Percentiles rank a stretch among this genome's conserved stretches.
Conservation (phyloP, 352 stramenopile genomes). For the Phytophthora foliorum region DNA sequence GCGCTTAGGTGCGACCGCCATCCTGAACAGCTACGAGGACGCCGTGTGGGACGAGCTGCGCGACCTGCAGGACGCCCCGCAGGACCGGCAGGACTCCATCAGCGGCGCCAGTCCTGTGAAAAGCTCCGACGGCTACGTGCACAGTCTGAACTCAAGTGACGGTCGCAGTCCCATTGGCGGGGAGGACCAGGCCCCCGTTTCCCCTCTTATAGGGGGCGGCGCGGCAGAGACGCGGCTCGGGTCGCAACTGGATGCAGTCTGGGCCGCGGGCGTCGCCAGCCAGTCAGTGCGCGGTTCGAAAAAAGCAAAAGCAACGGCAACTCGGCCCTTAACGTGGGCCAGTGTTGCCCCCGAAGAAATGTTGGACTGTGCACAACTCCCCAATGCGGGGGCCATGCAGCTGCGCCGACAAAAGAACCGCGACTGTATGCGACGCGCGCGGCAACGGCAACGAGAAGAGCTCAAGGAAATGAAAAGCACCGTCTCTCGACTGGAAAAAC, state of each 20-base stretch:
- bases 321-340: conserved; percentile 28
- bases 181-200: conserved; percentile 20
- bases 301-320: conserved; percentile 29
- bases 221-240: not conserved
- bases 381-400: conserved; percentile 39
- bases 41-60: conserved; percentile 32
- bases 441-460: conserved; percentile 54
- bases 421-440: conserved; percentile 50
- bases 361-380: conserved; percentile 26
- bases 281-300: conserved; percentile 18
- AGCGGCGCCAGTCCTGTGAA: conserved; percentile 27
- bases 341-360: conserved; percentile 30
- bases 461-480: conserved; percentile 49
- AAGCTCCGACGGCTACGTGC: conserved; percentile 21
- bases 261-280: conserved; percentile 25
- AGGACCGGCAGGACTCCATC: conserved; percentile 1
- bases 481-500: conserved; percentile 44
- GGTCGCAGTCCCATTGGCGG: conserved; percentile 22
- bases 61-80: conserved; percentile 15
- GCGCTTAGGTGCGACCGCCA: conserved; percentile 22
- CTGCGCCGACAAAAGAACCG: conserved; percentile 36
- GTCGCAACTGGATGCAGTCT: conserved; percentile 28
- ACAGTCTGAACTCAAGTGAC: conserved; percentile 19
- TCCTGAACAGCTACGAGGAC: conserved; percentile 31
- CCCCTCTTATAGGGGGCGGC: conserved; percentile 4